phyloP scores from a whole-genome alignment of 2,329 filamentous ascomycete species.

The Sporothrix brasiliensis region DNA sequence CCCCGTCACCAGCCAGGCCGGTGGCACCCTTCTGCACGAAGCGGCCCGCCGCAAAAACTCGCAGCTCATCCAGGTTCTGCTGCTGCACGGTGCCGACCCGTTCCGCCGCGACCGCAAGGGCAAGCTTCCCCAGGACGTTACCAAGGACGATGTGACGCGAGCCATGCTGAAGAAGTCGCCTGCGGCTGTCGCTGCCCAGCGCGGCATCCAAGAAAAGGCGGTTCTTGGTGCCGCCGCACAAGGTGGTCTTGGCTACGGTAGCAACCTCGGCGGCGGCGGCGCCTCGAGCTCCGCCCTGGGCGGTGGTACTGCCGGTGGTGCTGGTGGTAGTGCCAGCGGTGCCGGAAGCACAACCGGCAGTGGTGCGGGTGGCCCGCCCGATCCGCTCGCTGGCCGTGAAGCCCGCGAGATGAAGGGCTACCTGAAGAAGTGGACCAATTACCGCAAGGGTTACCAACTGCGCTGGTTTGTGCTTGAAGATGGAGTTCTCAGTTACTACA shows the following conservation, averaged over 20 bases:
- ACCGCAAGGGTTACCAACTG: constrained; percentile 93
- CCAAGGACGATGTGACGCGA: constrained; percentile 87
- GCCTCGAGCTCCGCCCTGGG: constrained; percentile 8
- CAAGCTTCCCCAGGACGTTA: constrained; percentile 93
- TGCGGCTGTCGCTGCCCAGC: constrained; percentile 88
- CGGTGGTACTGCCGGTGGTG: constrained; percentile 1
- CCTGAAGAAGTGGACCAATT: constrained; percentile 99
- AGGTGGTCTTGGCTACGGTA: constrained; percentile 43
- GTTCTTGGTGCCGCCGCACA: constrained; percentile 78
- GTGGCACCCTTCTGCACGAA: constrained; percentile 93
- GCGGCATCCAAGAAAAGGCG: constrained; percentile 95
- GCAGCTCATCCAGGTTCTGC: constrained; percentile 82
- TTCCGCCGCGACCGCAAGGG: constrained; percentile 94
- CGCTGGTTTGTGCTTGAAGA: constrained; percentile 98
- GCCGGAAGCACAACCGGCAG: constrained; percentile 8
- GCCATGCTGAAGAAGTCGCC: constrained; percentile 92
- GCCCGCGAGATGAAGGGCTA: constrained; percentile 98
- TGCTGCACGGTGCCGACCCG: constrained; percentile 93
- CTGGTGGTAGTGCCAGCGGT: background rate
- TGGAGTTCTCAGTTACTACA: constrained; percentile 97
- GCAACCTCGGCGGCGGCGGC: background rate
- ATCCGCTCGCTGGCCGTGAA: constrained; percentile 75
- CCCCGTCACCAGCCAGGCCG: constrained; percentile 71
- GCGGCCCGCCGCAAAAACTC: constrained; percentile 86
- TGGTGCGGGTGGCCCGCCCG: constrained; percentile 37